Conservation (phyloP, 2,329 filamentous ascomycete genomes). For the Cladosporium colombiae region DNA sequence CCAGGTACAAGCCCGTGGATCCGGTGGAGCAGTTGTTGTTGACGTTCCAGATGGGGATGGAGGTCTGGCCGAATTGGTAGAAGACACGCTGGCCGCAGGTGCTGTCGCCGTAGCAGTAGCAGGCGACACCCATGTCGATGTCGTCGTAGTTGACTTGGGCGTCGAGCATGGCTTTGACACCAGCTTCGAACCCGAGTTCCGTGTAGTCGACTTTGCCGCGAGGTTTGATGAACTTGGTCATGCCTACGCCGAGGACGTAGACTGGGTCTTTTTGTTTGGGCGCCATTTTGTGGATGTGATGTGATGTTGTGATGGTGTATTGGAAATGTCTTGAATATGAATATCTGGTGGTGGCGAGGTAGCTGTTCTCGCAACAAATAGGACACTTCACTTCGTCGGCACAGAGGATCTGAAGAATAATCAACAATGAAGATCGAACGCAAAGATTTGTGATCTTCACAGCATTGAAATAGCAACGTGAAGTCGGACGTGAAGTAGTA, state of each 20-base stretch:
- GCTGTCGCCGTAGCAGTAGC: constrained; percentile 95
- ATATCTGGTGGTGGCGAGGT: not conserved
- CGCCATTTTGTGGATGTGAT: constrained; percentile 10
- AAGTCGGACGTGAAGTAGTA: not conserved
- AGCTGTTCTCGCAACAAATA: not conserved
- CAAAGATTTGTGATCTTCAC: not conserved
- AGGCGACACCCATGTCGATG: constrained; percentile 91
- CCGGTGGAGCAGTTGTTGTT: constrained; percentile 99
- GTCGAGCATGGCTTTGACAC: constrained; percentile 78
- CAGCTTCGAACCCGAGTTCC: constrained; percentile 89
- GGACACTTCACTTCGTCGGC: not conserved
- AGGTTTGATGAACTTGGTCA: constrained; percentile 99
- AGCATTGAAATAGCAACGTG: not conserved
- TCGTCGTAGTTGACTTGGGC: constrained; percentile 96
- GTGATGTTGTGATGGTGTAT: not conserved
- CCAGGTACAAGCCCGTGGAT: constrained; percentile 87
- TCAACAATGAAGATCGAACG: not conserved
- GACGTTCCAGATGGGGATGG: constrained; percentile 95
- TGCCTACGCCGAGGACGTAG: constrained; percentile 96
- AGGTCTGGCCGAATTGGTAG: constrained; percentile 97
- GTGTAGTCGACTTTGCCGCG: constrained; percentile 92
- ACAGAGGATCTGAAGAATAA: not conserved
- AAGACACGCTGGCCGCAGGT: constrained; percentile 96
- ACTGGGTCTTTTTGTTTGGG: constrained; percentile 20
- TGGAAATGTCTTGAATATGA: not conserved